A percentile compares a stretch with the other conserved stretches of the same genome.
phyloP scores from a whole-genome alignment of 306 rosid species.

The Trifolium repens region DNA sequence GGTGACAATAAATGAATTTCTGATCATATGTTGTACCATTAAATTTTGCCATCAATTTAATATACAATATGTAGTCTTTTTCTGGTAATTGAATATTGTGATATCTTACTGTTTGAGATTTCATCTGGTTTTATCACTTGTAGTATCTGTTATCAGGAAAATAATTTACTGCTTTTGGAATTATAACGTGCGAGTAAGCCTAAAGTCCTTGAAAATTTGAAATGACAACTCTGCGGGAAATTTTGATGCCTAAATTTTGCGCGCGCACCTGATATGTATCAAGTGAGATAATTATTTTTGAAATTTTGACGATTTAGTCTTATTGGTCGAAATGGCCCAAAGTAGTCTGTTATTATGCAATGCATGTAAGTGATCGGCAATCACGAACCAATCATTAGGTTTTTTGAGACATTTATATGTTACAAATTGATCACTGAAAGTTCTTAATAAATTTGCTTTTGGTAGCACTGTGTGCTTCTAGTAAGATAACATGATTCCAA shows the following conservation, averaged over 20 bases:
- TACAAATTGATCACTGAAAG: slow-evolving; percentile 4
- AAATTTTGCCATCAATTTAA: slow-evolving; percentile 7
- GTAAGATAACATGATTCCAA: background rate
- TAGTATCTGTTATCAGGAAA: background rate
- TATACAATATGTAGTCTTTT: background rate
- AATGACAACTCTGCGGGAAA: slow-evolving; percentile 11
- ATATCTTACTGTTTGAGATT: slow-evolving; percentile 27
- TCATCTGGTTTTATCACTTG: slow-evolving; percentile 18
- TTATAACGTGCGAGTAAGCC: slow-evolving; percentile 20
- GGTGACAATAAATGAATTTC: slow-evolving; percentile 35
- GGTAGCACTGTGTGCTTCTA: background rate
- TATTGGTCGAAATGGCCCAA: no score
- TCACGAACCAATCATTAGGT: background rate
- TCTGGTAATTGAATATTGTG: slow-evolving; percentile 3
- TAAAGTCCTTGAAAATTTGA: slow-evolving; percentile 1
- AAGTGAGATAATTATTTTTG: background rate
- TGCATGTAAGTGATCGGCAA: background rate
- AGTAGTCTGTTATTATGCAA: no score
- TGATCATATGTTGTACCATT: slow-evolving; percentile 23
- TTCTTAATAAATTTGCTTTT: background rate
- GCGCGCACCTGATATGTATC: background rate
- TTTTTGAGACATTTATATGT: background rate
- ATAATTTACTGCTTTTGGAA: background rate
- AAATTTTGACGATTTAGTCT: background rate
- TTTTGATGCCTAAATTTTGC: background rate